Conservation (phyloP, 2,329 filamentous ascomycete genomes). For the Pestalotiopsis sp. region DNA sequence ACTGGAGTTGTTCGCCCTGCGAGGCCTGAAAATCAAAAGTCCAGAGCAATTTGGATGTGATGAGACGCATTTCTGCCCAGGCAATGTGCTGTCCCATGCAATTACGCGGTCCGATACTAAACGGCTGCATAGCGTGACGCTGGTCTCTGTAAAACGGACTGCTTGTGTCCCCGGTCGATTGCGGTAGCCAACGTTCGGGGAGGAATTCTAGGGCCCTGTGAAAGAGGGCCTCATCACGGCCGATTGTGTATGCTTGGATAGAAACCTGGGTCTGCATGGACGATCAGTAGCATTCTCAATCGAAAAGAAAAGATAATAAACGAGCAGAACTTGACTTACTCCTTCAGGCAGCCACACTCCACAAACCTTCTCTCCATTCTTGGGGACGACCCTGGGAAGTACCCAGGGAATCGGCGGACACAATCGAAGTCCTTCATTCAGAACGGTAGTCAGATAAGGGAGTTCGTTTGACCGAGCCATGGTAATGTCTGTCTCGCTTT, state of each 20-base stretch:
- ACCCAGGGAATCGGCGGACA: background rate
- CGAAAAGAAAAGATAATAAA: background rate
- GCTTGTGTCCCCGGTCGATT: background rate
- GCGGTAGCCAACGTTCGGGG: background rate
- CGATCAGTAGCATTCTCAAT: background rate
- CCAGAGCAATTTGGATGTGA: conserved; percentile 36
- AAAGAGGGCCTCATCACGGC: background rate
- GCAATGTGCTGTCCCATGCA: conserved; percentile 29
- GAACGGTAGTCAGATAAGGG: background rate
- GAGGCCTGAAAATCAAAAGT: conserved; percentile 32
- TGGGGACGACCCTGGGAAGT: background rate
- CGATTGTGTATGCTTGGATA: background rate
- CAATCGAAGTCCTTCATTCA: conserved; percentile 11
- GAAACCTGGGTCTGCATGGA: background rate
- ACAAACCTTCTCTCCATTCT: background rate
- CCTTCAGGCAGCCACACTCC: conserved; percentile 1
- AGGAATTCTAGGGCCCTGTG: background rate
- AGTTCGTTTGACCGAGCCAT: background rate
- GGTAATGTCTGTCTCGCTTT: background rate
- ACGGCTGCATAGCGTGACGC: conserved; percentile 16
- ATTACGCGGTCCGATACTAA: conserved; percentile 20
- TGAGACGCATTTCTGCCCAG: conserved; percentile 36
- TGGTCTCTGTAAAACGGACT: conserved; percentile 15
- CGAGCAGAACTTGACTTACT: background rate
- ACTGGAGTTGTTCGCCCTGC: background rate